These are phyloP conservation scores for Zoysia matrella DNA, from an alignment of 202 grass and related monocot species.

Conservation along the genomic window DNA sequence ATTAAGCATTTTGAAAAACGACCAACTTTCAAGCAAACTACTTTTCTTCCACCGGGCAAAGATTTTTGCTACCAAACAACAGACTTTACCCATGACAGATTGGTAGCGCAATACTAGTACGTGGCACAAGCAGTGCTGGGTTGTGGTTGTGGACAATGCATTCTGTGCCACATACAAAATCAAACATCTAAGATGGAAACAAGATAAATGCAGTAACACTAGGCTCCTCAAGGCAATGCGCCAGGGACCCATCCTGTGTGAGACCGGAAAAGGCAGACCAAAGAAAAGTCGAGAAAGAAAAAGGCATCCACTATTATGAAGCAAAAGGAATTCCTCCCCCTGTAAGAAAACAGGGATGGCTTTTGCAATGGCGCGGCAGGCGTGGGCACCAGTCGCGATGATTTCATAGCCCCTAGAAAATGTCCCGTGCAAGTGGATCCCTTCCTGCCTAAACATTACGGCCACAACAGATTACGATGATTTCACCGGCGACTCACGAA, in stretches of 20 bases:
- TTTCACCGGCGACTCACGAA: neutral
- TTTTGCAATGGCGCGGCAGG: slow-evolving; percentile 39
- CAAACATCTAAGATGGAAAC: neutral
- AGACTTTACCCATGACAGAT: slow-evolving; percentile 3
- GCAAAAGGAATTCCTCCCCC: slow-evolving; percentile 22
- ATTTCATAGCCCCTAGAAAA: neutral
- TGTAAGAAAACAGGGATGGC: slow-evolving; percentile 45
- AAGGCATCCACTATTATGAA: slow-evolving; percentile 22
- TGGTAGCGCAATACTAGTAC: neutral
- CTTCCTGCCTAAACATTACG: slow-evolving; percentile 27
- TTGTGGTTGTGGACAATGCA: slow-evolving; percentile 17
- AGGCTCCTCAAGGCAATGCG: neutral
- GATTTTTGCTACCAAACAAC: slow-evolving; percentile 14
- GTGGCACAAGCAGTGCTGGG: neutral
- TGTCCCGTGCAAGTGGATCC: slow-evolving; percentile 28
- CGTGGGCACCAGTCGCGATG: slow-evolving; percentile 29
- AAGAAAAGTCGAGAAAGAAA: slow-evolving; percentile 2
- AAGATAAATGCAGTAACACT: neutral
- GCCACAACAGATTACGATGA: neutral
- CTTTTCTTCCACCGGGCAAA: slow-evolving; percentile 17
- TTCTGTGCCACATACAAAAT: neutral
- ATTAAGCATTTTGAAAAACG: neutral
- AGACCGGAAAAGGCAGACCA: slow-evolving; percentile 35
- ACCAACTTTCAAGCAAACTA: slow-evolving; percentile 6
- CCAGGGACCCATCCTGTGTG: slow-evolving; percentile 30